Evolutionary conservation across 345 rosid genomes (phyloP), one percentile per base, ranked within the genome.

Genomic region (Euphorbia lathyris): DNA sequence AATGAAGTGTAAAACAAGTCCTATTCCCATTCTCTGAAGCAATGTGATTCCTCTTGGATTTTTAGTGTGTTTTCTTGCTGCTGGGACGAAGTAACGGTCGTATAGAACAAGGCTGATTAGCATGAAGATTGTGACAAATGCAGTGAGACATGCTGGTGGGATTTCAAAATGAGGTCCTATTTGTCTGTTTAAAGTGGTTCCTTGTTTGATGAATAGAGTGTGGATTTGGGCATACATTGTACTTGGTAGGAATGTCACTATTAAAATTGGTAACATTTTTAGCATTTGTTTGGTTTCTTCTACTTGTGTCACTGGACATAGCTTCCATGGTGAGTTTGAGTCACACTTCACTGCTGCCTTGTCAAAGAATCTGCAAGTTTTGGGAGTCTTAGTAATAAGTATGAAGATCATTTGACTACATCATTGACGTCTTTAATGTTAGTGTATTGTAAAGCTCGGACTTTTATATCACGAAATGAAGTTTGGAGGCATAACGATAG

Each of bases 21-120:
- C 96, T 8, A 80, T 80, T 60, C 92, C 94, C 88, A 91, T 85
- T 68, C 98, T 83, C 64, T 89, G 94, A 22, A 91, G 86, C 78
- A 91, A 36, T 14, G 94, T 84, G 66, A 93, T 74, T 10, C 96
- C 96, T 78, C 96, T 80, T 0, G 90, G 97, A 67, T 89, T 91
- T 25, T 79, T 78, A 0, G 96, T 88, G 72, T 77, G 75, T 34
- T 73, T 78, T 53, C 86, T 69, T 13, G 76, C 20, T 14, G 60
- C 0, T 1, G 89, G 88, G 58, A 93, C 86, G 2, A 88, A 66
- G 53, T 9, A 67, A 42, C 84, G 85, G 65, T 90, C 96, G 4
- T 90, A 93, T 5, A 84, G 1, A 67, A 82, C 62, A 0, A 93
- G 61, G 63, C 81, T 89, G 12, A 83, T 63, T 36, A 93, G 76